These are phyloP conservation scores for Diaporthe aspalathi DNA, from an alignment of 2,329 filamentous ascomycete genomes.

Conservation along the genomic window DNA sequence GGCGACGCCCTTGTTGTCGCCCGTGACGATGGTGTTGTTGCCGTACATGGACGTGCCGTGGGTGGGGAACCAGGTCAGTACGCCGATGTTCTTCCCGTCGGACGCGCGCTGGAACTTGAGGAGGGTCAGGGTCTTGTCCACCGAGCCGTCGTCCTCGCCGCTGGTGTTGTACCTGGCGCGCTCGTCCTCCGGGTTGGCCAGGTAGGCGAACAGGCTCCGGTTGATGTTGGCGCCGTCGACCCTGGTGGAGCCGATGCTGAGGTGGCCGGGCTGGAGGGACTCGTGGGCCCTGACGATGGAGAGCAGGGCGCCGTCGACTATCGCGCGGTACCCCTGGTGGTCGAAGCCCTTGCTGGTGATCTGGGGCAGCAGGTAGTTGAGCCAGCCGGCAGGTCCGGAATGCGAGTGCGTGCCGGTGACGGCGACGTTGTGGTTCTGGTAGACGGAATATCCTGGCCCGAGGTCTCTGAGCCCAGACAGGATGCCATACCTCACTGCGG, in stretches of 20 bases:
- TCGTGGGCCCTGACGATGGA: constrained; percentile 86
- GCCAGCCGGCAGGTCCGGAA: constrained; percentile 88
- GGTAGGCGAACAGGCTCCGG: constrained; percentile 87
- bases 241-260: constrained; percentile 76
- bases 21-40: constrained; percentile 90
- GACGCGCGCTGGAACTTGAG: constrained; percentile 80
- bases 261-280: constrained; percentile 71
- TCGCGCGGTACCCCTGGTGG: constrained; percentile 85
- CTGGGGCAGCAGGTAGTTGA: constrained; percentile 91
- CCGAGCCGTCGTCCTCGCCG: constrained; percentile 63
- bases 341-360: constrained; percentile 89
- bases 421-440: constrained; percentile 84
- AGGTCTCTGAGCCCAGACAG: constrained; percentile 75
- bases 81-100: constrained; percentile 80
- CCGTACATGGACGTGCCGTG: constrained; percentile 92
- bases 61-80: constrained; percentile 91
- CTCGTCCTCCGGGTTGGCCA: constrained; percentile 84
- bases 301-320: constrained; percentile 83
- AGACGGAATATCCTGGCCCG: constrained; percentile 78
- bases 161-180: constrained; percentile 72
- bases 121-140: constrained; percentile 81
- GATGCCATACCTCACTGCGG: constrained; percentile 85
- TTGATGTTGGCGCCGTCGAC: constrained; percentile 86
- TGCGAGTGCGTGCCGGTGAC: constrained; percentile 93
- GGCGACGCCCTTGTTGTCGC: constrained; percentile 97